A percentile compares a stretch with the other conserved stretches of the same genome.
Conservation (phyloP, 2,329 filamentous ascomycete genomes). For the Ceratocystis harringtonii region DNA sequence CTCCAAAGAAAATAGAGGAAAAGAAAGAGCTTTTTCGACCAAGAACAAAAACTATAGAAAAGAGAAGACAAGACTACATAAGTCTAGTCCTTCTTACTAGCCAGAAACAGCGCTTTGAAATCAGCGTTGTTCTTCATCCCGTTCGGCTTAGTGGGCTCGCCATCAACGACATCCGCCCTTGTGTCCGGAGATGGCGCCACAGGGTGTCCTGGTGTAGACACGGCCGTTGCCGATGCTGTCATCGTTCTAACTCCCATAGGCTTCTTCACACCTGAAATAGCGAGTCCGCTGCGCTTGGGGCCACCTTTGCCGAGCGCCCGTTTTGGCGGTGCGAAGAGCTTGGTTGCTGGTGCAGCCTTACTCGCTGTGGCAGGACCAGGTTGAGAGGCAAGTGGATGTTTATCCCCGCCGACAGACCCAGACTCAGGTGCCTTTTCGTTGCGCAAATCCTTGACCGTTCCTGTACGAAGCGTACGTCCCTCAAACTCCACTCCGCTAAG, state of each 20-base stretch:
- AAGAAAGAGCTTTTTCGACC: background rate
- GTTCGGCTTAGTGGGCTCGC: background rate
- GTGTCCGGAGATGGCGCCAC: conserved; percentile 18
- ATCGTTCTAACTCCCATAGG: too few relatives aligned
- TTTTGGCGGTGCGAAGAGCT: conserved; percentile 18
- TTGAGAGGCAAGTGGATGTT: background rate
- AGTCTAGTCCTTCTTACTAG: conserved; percentile 11
- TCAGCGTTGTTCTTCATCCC: conserved; percentile 39
- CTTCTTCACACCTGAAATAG: conserved; percentile 31
- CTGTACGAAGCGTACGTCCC: conserved; percentile 39
- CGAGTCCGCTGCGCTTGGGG: conserved; percentile 24
- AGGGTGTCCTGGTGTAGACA: conserved; percentile 18
- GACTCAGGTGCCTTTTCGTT: conserved; percentile 19
- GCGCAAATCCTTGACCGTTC: conserved; percentile 40
- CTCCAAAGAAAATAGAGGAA: background rate
- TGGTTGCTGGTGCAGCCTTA: conserved; percentile 2
- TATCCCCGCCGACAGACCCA: too few relatives aligned
- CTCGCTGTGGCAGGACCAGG: background rate
- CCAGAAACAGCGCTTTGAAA: conserved; percentile 38
- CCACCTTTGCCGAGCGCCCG: conserved; percentile 23
- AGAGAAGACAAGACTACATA: background rate
- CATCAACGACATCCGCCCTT: background rate
- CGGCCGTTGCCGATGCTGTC: conserved; percentile 18
- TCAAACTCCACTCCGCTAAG: conserved; percentile 42
- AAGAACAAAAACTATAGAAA: background rate